Percentiles rank a stretch among this genome's conserved stretches.
These are phyloP conservation scores for Yamadazyma friedrichii DNA, from an alignment of 1,139 yeast genomes.

Conservation along the genomic window DNA sequence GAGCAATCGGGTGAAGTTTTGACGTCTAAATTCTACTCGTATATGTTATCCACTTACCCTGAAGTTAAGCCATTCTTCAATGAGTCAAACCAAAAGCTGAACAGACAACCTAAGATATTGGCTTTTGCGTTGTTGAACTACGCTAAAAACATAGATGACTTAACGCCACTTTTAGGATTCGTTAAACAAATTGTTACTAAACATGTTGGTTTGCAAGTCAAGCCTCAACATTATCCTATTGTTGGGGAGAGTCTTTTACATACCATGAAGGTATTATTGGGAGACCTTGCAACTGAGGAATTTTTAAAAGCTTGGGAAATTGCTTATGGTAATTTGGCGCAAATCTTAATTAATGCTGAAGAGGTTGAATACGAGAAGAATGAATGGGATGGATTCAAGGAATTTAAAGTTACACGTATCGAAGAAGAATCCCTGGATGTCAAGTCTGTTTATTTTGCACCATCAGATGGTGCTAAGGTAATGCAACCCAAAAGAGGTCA, in stretches of 20 bases:
- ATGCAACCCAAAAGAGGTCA: constrained; percentile 54
- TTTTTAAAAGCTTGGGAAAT: constrained; percentile 64
- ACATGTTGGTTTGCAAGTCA: constrained; percentile 63
- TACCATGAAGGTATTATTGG: constrained; percentile 56
- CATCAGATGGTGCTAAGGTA: constrained; percentile 40
- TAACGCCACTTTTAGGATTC: constrained; percentile 51
- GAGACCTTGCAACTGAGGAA: constrained; percentile 55
- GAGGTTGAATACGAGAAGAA: constrained; percentile 40
- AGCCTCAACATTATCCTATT: constrained; percentile 63
- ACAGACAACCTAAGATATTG: constrained; percentile 62
- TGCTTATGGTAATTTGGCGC: constrained; percentile 66
- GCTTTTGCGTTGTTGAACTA: constrained; percentile 63
- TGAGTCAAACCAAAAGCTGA: constrained; percentile 52
- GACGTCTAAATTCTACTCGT: constrained; percentile 52
- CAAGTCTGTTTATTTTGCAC: constrained; percentile 51
- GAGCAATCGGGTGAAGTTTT: constrained; percentile 55
- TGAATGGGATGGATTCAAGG: constrained; percentile 58
- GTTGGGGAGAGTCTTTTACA: constrained; percentile 57
- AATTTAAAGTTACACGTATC: constrained; percentile 45
- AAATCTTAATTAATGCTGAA: constrained; percentile 58
- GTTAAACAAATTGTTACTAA: constrained; percentile 63
- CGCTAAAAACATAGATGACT: constrained; percentile 62
- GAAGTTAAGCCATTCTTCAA: constrained; percentile 62
- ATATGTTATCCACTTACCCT: constrained; percentile 54
- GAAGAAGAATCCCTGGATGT: constrained; percentile 47